These are phyloP conservation scores for Termitomyces sp. DNA, from an alignment of 768 basidiomycete species.

Conservation along the genomic window DNA sequence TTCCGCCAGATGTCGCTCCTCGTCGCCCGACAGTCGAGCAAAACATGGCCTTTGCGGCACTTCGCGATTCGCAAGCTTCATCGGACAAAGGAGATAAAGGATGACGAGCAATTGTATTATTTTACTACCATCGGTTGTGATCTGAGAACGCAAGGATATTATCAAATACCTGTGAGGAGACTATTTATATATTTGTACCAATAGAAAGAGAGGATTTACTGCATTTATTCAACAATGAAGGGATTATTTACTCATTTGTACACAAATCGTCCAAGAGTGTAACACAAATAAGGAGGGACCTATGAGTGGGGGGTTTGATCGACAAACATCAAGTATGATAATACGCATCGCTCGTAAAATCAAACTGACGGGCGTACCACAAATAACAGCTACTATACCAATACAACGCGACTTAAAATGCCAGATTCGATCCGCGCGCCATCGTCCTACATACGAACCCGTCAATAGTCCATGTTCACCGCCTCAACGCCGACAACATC, in stretches of 20 bases:
- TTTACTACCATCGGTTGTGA: conserved; percentile 4
- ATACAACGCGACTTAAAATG: conserved; percentile 41
- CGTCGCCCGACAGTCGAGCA: conserved; percentile 74
- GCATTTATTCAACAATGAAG: conserved; percentile 11
- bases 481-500: conserved; percentile 81
- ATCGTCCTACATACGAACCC: conserved; percentile 14
- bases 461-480: conserved; percentile 29
- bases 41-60: conserved; percentile 77
- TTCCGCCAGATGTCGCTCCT: conserved; percentile 32
- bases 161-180: background rate
- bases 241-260: conserved; percentile 4
- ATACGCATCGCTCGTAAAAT: conserved; percentile 14
- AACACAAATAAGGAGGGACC: background rate
- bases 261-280: conserved; percentile 2
- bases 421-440: conserved; percentile 30
- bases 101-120: conserved; percentile 1
- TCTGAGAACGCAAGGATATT: background rate
- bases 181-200: background rate
- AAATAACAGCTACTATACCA: conserved; percentile 44
- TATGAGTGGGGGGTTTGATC: conserved; percentile 3
- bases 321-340: conserved; percentile 11
- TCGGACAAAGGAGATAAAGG: conserved; percentile 13
- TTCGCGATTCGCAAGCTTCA: conserved; percentile 43
- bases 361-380: conserved; percentile 31
- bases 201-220: conserved; percentile 3